Conservation (phyloP, 805 yeast species). For the Saturnispora quitensis region DNA sequence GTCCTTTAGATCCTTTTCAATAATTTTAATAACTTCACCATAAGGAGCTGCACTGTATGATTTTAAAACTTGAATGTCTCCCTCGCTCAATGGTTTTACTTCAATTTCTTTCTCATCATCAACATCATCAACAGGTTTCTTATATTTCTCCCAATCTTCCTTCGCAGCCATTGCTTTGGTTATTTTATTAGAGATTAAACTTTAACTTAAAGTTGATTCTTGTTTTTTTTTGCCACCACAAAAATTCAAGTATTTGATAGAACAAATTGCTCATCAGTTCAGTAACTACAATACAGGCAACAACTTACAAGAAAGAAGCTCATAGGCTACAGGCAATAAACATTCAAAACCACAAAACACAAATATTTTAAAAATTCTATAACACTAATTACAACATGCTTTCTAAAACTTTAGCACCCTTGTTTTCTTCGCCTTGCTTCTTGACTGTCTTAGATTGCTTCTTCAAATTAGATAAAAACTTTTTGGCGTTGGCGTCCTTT, state of each 20-base stretch:
- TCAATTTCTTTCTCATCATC: constrained; percentile 56
- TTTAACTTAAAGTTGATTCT: not conserved
- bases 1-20: constrained; percentile 79
- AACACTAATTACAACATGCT: constrained; percentile 23
- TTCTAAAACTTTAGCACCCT: constrained; percentile 51
- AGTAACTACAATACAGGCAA: not conserved
- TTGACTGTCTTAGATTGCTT: constrained; percentile 36
- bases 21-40: constrained; percentile 65
- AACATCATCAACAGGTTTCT: constrained; percentile 65
- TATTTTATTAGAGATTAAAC: not conserved
- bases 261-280: not conserved
- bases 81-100: constrained; percentile 83
- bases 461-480: constrained; percentile 46
- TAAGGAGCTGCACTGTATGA: constrained; percentile 98
- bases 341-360: not conserved
- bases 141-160: constrained; percentile 97
- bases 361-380: not conserved
- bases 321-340: too few relatives aligned
- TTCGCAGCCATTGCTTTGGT: constrained; percentile 78
- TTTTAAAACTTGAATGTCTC: constrained; percentile 93
- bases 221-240: constrained; percentile 4
- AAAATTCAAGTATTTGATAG: not conserved
- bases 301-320: too few relatives aligned
- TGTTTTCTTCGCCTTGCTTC: constrained; percentile 37
- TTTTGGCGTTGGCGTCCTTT: constrained; percentile 32